A percentile compares a stretch with the other conserved stretches of the same genome.
Conservation (phyloP, 2,329 filamentous ascomycete genomes). For the Monilinia polystroma region DNA sequence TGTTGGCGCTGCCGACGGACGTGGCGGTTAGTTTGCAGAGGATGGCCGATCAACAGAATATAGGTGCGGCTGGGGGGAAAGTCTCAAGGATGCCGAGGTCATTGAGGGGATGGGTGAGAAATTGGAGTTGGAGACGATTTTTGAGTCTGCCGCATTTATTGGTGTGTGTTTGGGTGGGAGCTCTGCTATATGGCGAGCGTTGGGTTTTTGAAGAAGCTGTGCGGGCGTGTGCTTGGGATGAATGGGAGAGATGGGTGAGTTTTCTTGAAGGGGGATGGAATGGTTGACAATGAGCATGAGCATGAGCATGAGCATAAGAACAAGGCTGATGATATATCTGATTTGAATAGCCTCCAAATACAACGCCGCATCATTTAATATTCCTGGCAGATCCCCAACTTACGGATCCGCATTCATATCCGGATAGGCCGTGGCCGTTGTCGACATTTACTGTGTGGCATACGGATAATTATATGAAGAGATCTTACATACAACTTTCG, state of each 20-base stretch:
- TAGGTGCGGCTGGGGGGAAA: conserved; percentile 26
- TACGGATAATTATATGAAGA: conserved; percentile 86
- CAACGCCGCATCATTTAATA: conserved; percentile 73
- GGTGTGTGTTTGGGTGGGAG: conserved; percentile 70
- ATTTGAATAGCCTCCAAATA: conserved; percentile 63
- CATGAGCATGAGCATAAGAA: conserved; percentile 1
- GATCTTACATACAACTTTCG: conserved; percentile 79
- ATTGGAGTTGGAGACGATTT: conserved; percentile 52
- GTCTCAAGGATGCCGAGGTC: conserved; percentile 25
- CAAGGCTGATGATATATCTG: conserved; percentile 28
- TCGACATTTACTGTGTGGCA: conserved; percentile 65
- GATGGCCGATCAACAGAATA: conserved; percentile 30
- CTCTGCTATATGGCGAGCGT: conserved; percentile 82
- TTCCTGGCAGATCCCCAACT: conserved; percentile 72
- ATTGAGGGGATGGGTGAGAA: conserved; percentile 38
- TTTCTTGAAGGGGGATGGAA: conserved; percentile 2
- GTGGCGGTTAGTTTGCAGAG: conserved; percentile 32
- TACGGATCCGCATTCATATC: conserved; percentile 73
- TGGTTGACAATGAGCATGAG: not conserved
- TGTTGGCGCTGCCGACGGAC: conserved; percentile 30
- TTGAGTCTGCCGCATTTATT: conserved; percentile 66
- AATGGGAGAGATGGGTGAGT: conserved; percentile 90
- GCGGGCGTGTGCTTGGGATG: conserved; percentile 72
- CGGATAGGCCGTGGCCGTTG: conserved; percentile 69
- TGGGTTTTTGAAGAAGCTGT: conserved; percentile 72